Evolutionary conservation across 345 rosid genomes (phyloP), one percentile per base, ranked within the genome.

Genomic region (Limnanthes douglasii): DNA sequence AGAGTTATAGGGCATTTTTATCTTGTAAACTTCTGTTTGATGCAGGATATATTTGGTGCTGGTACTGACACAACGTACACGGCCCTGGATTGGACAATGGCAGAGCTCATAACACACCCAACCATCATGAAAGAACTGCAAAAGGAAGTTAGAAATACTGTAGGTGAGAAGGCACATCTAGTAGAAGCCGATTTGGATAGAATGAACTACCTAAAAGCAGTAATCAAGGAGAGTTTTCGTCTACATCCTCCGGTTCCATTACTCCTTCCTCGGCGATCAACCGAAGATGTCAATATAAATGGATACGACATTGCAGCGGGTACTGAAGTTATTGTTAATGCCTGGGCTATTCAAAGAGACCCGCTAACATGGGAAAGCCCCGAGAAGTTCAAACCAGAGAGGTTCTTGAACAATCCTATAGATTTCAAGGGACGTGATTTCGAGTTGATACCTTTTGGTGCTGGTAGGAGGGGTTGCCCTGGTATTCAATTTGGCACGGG

Each of bases 201-300:
- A n/a, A n/a, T n/a, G n/a, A n/a, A n/a, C n/a, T n/a, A n/a, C n/a
- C n/a, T n/a, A n/a, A n/a, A n/a, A n/a, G n/a, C n/a, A n/a, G 43
- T 30, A 1, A 9, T 76, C 15, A 77, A 73, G 28, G 84, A 81
- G 46, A 70, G 84, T 6, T 56, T 76, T 2, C 63, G 88, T 6
- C 73, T 77, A 25, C 88, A 77, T 55, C 94, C 88, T 0, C 88
- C 94, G 25, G 70, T 81, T 53, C 88, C 88, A 8, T 69, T 77
- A 25, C 73, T 73, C 45, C 74, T 81, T 34, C 88, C 73, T 4
- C 80, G 77, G 64, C n/a, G n/a, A n/a, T 45, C 81, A 0, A 41
- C 68, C 5, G 60, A 42, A 26, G 62, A 68, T 15, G 5, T 72
- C 1, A 75, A 46, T 29, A 45, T 81, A 5, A 53, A 64, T 2